phyloP scores from a whole-genome alignment of 305 asterid genomes.

The Coffea humblotiana region DNA sequence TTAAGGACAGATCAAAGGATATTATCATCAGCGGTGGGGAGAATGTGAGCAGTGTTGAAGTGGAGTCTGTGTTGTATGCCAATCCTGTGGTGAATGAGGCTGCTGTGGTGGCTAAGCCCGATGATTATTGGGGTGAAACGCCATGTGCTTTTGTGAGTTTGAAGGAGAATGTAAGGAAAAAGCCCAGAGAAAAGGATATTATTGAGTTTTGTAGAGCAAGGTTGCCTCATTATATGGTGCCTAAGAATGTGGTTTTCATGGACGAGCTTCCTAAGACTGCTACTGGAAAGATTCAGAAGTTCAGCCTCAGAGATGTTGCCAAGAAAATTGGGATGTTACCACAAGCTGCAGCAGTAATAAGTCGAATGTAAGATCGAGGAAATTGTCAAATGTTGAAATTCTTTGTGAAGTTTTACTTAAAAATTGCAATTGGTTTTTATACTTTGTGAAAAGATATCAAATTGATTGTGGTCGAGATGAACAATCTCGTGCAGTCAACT shows the following conservation, averaged over 20 bases:
- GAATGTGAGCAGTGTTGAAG: slow-evolving; percentile 90
- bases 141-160: slow-evolving; percentile 86
- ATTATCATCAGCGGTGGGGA: slow-evolving; percentile 86
- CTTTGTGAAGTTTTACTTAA: too few species aligned
- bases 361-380: too few species aligned
- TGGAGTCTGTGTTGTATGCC: slow-evolving; percentile 64
- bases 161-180: slow-evolving; percentile 41
- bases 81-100: slow-evolving; percentile 89
- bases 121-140: slow-evolving; percentile 86
- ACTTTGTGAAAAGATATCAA: too few species aligned
- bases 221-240: slow-evolving; percentile 78
- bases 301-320: slow-evolving; percentile 60
- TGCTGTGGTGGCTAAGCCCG: slow-evolving; percentile 92
- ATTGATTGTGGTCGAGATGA: too few species aligned
- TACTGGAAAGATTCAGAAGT: slow-evolving; percentile 79
- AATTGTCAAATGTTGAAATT: too few species aligned
- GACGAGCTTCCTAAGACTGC: slow-evolving; percentile 80
- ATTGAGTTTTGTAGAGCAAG: slow-evolving; percentile 51
- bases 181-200: slow-evolving; percentile 56
- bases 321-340: slow-evolving; percentile 1
- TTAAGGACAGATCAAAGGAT: slow-evolving; percentile 85
- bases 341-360: too few species aligned
- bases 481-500: too few species aligned
- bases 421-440: too few species aligned
- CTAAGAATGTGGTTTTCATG: slow-evolving; percentile 62